Evolutionary conservation across 345 rosid genomes (phyloP).

Genomic region (Salix suchowensis): DNA sequence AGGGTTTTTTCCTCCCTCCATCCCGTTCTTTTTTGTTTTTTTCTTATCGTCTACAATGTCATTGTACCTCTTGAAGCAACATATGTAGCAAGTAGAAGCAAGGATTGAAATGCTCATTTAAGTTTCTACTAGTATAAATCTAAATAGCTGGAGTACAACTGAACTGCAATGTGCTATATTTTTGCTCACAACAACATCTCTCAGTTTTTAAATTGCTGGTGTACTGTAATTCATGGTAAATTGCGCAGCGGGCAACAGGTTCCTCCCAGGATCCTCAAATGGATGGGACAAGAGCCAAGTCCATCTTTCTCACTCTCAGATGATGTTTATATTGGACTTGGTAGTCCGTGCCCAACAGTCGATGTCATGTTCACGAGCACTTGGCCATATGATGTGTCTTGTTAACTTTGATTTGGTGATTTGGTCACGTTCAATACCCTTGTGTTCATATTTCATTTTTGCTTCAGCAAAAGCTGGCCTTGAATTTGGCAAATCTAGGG

Average conservation of each 20-base stretch:
- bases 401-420: background rate
- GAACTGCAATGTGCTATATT: background rate
- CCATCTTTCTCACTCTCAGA: background rate
- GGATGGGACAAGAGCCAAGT: background rate
- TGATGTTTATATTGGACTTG: background rate
- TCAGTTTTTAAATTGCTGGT: background rate
- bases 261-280: background rate
- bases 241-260: background rate
- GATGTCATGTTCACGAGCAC: background rate
- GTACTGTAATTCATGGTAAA: background rate
- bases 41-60: background rate
- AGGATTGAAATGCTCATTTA: background rate
- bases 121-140: background rate
- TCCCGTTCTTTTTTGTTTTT: background rate
- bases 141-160: background rate
- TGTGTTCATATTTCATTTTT: background rate
- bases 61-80: background rate
- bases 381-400: background rate
- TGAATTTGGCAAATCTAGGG: background rate
- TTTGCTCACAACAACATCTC: background rate
- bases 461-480: background rate
- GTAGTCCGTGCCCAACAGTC: background rate
- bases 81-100: slow-evolving; percentile 5
- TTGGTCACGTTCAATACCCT: background rate
- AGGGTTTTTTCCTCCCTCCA: background rate